Evolutionary conservation across 1,139 yeast genomes (phyloP).

Genomic region (Diutina pseudorugosa): DNA sequence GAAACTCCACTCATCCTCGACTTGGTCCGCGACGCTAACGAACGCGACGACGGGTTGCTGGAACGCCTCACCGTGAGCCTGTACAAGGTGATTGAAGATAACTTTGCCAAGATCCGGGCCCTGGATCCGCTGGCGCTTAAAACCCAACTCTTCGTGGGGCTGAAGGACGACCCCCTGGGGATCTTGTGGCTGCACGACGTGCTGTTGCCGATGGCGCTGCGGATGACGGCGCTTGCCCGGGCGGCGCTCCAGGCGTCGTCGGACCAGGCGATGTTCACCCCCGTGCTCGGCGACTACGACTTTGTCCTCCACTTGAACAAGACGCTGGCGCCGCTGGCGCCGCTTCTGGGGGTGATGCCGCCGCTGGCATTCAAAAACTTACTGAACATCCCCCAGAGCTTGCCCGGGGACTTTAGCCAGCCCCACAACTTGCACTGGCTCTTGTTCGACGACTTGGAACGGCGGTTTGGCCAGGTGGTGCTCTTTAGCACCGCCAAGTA

Average conservation of each 20-base stretch:
- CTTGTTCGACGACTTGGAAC: constrained; percentile 42
- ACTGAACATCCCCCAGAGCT: constrained; percentile 18
- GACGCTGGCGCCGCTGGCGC: constrained; percentile 22
- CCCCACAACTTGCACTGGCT: constrained; percentile 47
- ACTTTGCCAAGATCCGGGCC: constrained; percentile 55
- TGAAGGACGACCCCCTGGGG: constrained; percentile 76
- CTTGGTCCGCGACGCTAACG: constrained; percentile 34
- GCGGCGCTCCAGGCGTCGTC: constrained; percentile 42
- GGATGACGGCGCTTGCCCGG: constrained; percentile 79
- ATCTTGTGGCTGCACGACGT: constrained; percentile 66
- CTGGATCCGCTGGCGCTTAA: constrained; percentile 73
- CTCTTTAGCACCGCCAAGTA: constrained; percentile 49
- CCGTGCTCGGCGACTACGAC: constrained; percentile 78
- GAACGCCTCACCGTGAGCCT: constrained; percentile 54
- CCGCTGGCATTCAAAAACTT: constrained; percentile 55
- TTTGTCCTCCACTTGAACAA: constrained; percentile 50
- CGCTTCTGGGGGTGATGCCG: constrained; percentile 45
- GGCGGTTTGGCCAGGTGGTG: constrained; percentile 42
- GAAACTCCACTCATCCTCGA: constrained; percentile 77
- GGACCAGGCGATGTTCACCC: constrained; percentile 53
- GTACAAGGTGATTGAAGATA: constrained; percentile 48
- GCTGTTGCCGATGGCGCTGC: constrained; percentile 68
- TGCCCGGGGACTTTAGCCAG: constrained; percentile 32
- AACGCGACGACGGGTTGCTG: constrained; percentile 30
- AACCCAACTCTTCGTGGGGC: constrained; percentile 71